phyloP scores from a whole-genome alignment of 306 rosid genomes.

The Delonix regia region DNA sequence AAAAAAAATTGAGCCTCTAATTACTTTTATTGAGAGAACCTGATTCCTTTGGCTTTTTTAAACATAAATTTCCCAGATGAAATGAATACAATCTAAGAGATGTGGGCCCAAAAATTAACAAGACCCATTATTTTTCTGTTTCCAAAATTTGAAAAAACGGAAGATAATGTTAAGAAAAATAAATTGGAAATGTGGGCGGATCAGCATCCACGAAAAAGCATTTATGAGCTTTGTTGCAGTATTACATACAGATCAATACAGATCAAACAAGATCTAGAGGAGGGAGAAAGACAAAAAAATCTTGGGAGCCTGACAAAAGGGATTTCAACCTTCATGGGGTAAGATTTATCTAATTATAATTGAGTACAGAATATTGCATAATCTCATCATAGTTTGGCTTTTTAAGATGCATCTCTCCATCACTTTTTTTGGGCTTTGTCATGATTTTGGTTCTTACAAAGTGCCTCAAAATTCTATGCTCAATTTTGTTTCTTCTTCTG shows the following conservation, averaged over 20 bases:
- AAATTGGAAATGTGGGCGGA: conserved; percentile 41
- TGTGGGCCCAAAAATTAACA: not conserved
- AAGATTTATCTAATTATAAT: conserved; percentile 33
- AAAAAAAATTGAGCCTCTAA: too few species aligned
- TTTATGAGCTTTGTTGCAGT: conserved; percentile 35
- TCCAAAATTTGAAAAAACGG: not conserved
- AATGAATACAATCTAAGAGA: too few species aligned
- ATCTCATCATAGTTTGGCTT: conserved; percentile 10
- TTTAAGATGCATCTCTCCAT: not conserved
- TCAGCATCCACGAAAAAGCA: conserved; percentile 55
- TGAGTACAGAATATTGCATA: conserved; percentile 19
- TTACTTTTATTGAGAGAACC: not conserved
- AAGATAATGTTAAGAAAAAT: conserved; percentile 20
- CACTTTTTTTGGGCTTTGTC: not conserved
- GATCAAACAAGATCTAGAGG: conserved; percentile 37
- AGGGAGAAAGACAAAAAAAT: conserved; percentile 34
- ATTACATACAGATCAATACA: conserved; percentile 16
- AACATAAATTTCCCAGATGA: too few species aligned
- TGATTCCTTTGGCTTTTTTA: too few species aligned
- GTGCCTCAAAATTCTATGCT: too few species aligned
- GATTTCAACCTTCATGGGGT: conserved; percentile 21
- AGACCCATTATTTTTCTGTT: too few species aligned
- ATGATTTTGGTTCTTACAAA: not conserved
- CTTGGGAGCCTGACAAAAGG: conserved; percentile 36
- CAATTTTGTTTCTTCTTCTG: too few species aligned